Evolutionary conservation across 257 asterid species (phyloP).

Genomic region (Mitragyna speciosa): DNA sequence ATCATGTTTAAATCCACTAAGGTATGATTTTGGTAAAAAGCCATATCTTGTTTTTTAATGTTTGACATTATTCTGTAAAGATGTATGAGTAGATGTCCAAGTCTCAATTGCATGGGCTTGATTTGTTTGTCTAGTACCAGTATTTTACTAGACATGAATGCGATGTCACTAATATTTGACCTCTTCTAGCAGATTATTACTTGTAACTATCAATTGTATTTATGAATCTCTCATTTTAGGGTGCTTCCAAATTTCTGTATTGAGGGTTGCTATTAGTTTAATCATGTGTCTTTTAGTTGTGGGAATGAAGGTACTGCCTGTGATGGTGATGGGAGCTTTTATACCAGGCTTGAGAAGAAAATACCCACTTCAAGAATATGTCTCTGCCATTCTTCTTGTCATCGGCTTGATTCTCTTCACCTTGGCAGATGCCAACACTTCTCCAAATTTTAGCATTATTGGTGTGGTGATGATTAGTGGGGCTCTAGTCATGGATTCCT

Average conservation of each 20-base stretch:
- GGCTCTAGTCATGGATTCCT: conserved; percentile 86
- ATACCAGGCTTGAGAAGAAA: conserved; percentile 90
- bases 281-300: conserved; percentile 11
- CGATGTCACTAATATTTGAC: background rate
- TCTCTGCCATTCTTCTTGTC: conserved; percentile 74
- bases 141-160: too few species aligned
- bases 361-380: conserved; percentile 75
- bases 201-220: conserved; percentile 5
- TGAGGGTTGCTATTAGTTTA: background rate
- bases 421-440: conserved; percentile 78
- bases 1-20: conserved; percentile 95
- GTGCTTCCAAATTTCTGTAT: background rate
- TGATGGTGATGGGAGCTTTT: conserved; percentile 96
- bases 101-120: background rate
- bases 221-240: too few species aligned
- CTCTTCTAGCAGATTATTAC: conserved; percentile 11
- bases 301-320: conserved; percentile 69
- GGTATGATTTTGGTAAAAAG: conserved; percentile 37
- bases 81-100: background rate
- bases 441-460: conserved; percentile 77
- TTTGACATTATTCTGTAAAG: background rate
- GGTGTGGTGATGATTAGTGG: conserved; percentile 80
- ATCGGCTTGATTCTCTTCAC: conserved; percentile 78
- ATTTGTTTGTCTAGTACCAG: too few species aligned
- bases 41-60: background rate